Evolutionary conservation across 495 filamentous ascomycete genomes (phyloP).

Genomic region (Podospora bellae-mahoneyi): DNA sequence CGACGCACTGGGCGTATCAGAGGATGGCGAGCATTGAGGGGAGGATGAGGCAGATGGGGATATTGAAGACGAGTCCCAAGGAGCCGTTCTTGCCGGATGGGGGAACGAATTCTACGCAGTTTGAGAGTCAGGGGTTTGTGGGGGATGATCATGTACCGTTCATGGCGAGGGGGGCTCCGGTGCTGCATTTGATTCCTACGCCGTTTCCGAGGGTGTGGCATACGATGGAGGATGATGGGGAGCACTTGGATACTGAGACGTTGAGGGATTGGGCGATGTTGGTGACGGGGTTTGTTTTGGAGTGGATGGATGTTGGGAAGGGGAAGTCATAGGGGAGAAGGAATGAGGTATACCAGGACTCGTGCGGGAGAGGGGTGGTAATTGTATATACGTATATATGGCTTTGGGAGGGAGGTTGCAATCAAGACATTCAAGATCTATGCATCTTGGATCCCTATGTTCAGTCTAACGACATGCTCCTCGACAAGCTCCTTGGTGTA

Average conservation of each 20-base stretch:
- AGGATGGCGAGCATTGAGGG: constrained; percentile 64
- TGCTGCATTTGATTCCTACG: constrained; percentile 78
- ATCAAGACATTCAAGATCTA: neutral
- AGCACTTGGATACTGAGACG: constrained; percentile 72
- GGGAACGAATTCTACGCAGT: constrained; percentile 49
- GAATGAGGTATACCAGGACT: constrained; percentile 6
- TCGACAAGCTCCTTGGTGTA: no score
- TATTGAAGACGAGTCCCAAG: constrained; percentile 36
- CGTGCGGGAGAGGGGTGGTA: neutral
- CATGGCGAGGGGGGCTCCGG: constrained; percentile 68
- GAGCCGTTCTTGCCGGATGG: constrained; percentile 48
- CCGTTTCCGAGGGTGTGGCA: constrained; percentile 84
- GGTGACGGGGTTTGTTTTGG: constrained; percentile 72
- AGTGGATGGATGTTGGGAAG: constrained; percentile 67
- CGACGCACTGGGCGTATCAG: constrained; percentile 88
- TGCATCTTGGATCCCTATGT: no score
- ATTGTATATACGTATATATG: neutral
- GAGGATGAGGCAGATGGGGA: constrained; percentile 55
- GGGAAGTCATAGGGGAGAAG: neutral
- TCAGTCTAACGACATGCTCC: no score
- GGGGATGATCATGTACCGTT: constrained; percentile 88
- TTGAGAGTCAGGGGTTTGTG: constrained; percentile 40
- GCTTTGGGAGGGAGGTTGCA: constrained; percentile 3
- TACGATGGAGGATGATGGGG: constrained; percentile 71
- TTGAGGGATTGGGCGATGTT: constrained; percentile 82